phyloP scores from a whole-genome alignment of 371 early-diverging fungal genomes.

The Mucor plumbeus region DNA sequence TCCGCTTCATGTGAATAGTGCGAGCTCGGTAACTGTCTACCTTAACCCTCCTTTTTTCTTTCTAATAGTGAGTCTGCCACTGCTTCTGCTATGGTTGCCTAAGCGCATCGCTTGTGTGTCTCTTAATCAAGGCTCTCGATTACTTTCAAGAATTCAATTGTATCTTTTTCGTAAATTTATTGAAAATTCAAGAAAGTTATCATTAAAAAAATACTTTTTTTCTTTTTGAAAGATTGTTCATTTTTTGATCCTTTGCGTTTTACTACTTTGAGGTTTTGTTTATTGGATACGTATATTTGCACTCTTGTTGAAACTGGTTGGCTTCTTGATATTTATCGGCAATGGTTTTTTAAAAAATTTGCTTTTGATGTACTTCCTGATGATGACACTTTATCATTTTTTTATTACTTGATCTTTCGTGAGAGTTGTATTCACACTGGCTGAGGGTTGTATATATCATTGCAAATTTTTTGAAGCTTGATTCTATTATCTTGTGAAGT shows the following conservation, averaged over 20 bases:
- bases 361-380: not conserved
- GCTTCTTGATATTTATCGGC: too few relatives aligned
- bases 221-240: not conserved
- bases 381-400: slow-evolving; percentile 23
- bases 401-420: slow-evolving; percentile 21
- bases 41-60: slow-evolving; percentile 44
- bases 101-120: not conserved
- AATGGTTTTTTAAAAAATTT: not conserved
- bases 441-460: slow-evolving; percentile 22
- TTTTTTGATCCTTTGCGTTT: not conserved
- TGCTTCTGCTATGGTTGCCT: slow-evolving; percentile 40
- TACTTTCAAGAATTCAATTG: slow-evolving; percentile 13
- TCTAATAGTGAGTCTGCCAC: slow-evolving; percentile 54
- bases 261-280: not conserved
- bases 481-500: not conserved
- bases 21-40: slow-evolving; percentile 48
- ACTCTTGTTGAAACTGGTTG: not conserved
- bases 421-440: slow-evolving; percentile 39
- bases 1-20: not conserved
- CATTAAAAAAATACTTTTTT: slow-evolving; percentile 2
- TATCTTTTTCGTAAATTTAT: slow-evolving; percentile 23
- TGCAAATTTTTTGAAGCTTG: not conserved
- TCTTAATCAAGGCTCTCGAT: slow-evolving; percentile 8
- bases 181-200: slow-evolving; percentile 7
- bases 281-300: not conserved